Evolutionary conservation across 208 protist species (phyloP).

Genomic region (Trypanosoma cruzi): DNA sequence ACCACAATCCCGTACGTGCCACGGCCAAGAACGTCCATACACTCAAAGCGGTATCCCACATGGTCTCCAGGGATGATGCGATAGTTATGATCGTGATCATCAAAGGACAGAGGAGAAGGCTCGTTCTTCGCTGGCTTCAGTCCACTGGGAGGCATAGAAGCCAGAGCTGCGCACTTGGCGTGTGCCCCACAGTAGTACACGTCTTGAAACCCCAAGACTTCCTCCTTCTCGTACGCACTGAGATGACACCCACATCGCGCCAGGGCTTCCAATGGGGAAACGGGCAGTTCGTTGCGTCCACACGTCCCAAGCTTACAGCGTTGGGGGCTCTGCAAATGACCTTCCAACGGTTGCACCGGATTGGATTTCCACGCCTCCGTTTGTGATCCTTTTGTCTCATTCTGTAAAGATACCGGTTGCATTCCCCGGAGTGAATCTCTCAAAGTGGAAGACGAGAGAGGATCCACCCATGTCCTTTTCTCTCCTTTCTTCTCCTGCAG

Average conservation of each 20-base stretch:
- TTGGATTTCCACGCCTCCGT: not conserved
- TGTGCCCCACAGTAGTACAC: slow-evolving; percentile 89
- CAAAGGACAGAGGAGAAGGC: slow-evolving; percentile 14
- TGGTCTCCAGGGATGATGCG: slow-evolving; percentile 89
- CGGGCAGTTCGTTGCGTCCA: slow-evolving; percentile 37
- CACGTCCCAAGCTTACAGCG: slow-evolving; percentile 8
- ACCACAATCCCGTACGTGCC: slow-evolving; percentile 88
- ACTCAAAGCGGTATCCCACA: slow-evolving; percentile 89
- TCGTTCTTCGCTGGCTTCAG: not conserved
- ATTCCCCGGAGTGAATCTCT: not conserved
- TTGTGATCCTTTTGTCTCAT: not conserved
- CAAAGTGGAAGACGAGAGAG: not conserved
- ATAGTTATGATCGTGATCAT: slow-evolving; percentile 92
- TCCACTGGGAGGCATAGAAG: not conserved
- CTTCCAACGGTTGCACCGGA: not conserved
- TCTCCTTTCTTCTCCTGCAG: not conserved
- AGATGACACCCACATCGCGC: slow-evolving; percentile 42
- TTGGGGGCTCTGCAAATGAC: not conserved
- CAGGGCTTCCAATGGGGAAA: slow-evolving; percentile 45
- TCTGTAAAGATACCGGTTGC: not conserved
- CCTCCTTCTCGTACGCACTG: slow-evolving; percentile 73
- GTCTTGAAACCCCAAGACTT: slow-evolving; percentile 66
- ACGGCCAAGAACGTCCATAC: slow-evolving; percentile 68
- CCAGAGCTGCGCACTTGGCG: not conserved
- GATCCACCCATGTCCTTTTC: not conserved